Evolutionary conservation across 129 eudicot species (phyloP), one percentile per base, ranked within the genome.

Genomic region (Scalesia atractyloides): DNA sequence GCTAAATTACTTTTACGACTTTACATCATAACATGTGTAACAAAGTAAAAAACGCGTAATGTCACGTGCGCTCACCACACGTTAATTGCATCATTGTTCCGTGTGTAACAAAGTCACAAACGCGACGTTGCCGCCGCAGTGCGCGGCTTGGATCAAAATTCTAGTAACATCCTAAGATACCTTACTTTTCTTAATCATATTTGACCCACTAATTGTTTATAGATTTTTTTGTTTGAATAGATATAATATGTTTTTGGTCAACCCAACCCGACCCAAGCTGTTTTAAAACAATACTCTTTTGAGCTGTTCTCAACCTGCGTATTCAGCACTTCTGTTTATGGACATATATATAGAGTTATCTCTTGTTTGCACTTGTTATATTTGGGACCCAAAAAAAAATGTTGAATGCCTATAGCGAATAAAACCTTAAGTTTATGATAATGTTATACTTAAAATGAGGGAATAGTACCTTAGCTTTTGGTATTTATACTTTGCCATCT

Each of bases 401-500:
- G n/a, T n/a, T n/a, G n/a, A n/a, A n/a, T n/a, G n/a, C n/a, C n/a
- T n/a, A n/a, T 12, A 26, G 4, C 17, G 6, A 26, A 59, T 59
- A 59, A 26, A 18, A 3, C 62, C 36, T 56, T 56, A 56, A 10
- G 14, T 13, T 41, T 66, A 20, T 37, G 22, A 20, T 70, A 70
- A 54, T 56, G 41, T 9, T 70, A n/a, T 56, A 14, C 54, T 19
- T 41, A 15, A 19, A 19, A 19, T 36, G 36, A 66, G 59, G 0
- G 7, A 44, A 30, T 3, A 30, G 2, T 37, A 56, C 17, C 68
- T 46, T 76, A 58, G 63, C 51, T 68, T 59, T 69, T 68, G 53
- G 69, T 76, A 48, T 48, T 62, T 37, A 48, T 56, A 33, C 20
- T 17, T 69, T 69, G 67, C 59, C 30, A 47, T 37, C 22, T 24